Conservation (phyloP, 1,284 basidiomycete genomes). For the Ganoderma lucidum region DNA sequence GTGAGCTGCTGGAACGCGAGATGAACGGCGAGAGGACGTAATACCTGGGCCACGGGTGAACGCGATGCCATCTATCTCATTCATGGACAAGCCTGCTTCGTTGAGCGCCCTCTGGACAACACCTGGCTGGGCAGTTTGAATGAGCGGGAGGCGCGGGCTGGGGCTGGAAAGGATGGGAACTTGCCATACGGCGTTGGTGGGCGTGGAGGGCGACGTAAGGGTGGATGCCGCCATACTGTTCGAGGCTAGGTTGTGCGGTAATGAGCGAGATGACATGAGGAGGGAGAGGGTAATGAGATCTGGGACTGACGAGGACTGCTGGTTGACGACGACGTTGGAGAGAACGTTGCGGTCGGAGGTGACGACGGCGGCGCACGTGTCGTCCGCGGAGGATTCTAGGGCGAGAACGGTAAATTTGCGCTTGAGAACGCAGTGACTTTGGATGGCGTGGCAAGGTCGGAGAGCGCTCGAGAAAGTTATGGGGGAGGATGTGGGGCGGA, state of each 20-base stretch:
- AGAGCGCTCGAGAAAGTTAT: background rate
- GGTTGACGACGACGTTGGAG: conserved; percentile 85
- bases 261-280: background rate
- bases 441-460: background rate
- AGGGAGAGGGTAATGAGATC: background rate
- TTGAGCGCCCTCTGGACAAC: conserved; percentile 75
- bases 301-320: conserved; percentile 56
- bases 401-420: conserved; percentile 74
- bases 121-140: conserved; percentile 59
- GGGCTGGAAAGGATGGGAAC: conserved; percentile 33
- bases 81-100: conserved; percentile 65
- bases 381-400: conserved; percentile 88
- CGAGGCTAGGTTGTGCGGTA: conserved; percentile 54
- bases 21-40: background rate
- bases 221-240: conserved; percentile 83
- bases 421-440: background rate
- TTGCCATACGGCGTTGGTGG: conserved; percentile 81
- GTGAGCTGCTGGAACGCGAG: background rate
- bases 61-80: conserved; percentile 85
- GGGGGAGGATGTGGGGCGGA: background rate
- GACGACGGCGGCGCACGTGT: conserved; percentile 88
- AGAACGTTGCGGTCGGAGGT: conserved; percentile 72
- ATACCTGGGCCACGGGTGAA: conserved; percentile 90
- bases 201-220: conserved; percentile 78
- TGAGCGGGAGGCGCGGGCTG: conserved; percentile 15